These are phyloP conservation scores for Aspergillus proliferans DNA, from an alignment of 2,329 filamentous ascomycete genomes.

Conservation along the genomic window DNA sequence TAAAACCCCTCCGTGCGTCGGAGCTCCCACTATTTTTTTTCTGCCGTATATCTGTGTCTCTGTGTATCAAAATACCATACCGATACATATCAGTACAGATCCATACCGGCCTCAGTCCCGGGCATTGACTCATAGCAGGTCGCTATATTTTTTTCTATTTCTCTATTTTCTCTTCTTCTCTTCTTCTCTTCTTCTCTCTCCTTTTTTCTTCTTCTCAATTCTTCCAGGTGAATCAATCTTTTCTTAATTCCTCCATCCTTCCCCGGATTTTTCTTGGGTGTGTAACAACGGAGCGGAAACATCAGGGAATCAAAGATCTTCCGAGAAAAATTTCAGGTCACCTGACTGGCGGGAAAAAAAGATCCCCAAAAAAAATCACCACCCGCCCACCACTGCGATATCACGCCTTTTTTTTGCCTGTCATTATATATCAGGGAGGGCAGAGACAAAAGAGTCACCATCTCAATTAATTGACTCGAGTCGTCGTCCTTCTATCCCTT, in stretches of 20 bases:
- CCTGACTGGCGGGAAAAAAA: conserved; percentile 3
- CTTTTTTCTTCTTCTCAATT: conserved; percentile 2
- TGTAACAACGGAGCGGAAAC: conserved; percentile 18
- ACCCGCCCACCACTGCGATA: not conserved
- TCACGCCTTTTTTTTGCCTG: not conserved
- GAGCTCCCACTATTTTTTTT: conserved; percentile 18
- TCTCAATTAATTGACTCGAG: conserved; percentile 12
- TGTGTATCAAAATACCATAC: not conserved
- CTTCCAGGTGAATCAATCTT: not conserved
- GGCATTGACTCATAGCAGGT: conserved; percentile 24
- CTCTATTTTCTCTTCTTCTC: conserved; percentile 3
- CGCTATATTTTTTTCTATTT: conserved; percentile 6
- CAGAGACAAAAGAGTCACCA: conserved; percentile 5
- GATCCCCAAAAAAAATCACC: not conserved
- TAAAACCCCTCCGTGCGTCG: conserved; percentile 21
- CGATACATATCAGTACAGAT: not conserved
- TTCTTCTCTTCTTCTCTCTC: conserved; percentile 7
- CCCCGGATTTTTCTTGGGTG: conserved; percentile 8
- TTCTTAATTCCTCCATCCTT: conserved; percentile 1
- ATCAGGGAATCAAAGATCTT: conserved; percentile 6
- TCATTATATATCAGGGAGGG: conserved; percentile 1
- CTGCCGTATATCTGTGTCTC: not conserved
- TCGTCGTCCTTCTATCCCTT: conserved; percentile 2
- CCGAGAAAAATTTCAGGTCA: not conserved
- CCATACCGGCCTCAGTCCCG: conserved; percentile 1